Conservation (phyloP, 805 yeast genomes). For the Nakazawaea ishiwadae region DNA sequence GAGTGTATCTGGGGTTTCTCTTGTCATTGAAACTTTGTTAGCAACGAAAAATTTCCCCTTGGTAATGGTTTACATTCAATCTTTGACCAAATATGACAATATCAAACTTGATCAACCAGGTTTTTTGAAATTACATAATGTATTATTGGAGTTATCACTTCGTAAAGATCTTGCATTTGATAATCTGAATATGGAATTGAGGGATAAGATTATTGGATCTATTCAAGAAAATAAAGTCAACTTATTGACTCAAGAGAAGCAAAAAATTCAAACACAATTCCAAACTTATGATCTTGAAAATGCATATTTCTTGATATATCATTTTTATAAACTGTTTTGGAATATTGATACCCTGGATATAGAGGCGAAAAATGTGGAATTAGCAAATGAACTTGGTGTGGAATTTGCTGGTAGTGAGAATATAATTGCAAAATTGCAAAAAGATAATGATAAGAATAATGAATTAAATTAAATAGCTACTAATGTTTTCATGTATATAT, state of each 20-base stretch:
- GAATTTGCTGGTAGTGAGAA: not conserved
- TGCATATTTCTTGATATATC: not conserved
- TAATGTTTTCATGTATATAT: slow-evolving; percentile 3
- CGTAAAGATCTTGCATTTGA: not conserved
- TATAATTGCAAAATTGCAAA: too few relatives aligned
- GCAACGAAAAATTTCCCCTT: slow-evolving; percentile 2
- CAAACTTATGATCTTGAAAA: slow-evolving; percentile 1
- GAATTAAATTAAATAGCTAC: too few relatives aligned
- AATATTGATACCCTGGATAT: not conserved
- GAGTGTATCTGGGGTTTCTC: not conserved
- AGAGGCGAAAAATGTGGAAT: not conserved
- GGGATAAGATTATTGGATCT: not conserved
- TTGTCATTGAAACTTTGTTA: slow-evolving; percentile 9
- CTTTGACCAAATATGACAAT: not conserved
- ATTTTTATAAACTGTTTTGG: slow-evolving; percentile 7
- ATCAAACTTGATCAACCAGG: not conserved
- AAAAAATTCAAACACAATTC: not conserved
- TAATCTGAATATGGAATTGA: not conserved
- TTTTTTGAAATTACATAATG: slow-evolving; percentile 3
- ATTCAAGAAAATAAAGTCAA: not conserved
- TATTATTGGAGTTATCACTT: not conserved
- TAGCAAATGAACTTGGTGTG: slow-evolving; percentile 1
- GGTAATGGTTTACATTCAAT: slow-evolving; percentile 2
- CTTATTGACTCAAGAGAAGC: slow-evolving; percentile 1
- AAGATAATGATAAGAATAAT: too few relatives aligned